These are phyloP conservation scores for Yarrowia sp. DNA, from an alignment of 805 yeast species.

Conservation along the genomic window DNA sequence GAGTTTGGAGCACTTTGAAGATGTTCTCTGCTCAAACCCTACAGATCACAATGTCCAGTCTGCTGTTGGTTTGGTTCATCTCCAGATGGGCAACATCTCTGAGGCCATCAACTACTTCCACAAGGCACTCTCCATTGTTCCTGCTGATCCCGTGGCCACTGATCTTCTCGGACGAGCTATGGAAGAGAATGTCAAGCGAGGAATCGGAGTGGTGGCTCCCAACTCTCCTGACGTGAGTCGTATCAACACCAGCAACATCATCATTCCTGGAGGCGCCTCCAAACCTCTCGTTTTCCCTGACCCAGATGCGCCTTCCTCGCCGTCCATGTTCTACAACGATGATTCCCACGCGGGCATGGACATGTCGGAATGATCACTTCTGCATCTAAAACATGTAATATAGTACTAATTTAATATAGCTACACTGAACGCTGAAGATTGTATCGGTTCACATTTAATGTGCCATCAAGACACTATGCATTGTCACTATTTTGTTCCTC, in stretches of 20 bases:
- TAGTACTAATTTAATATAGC: conserved; percentile 19
- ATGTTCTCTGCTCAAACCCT: conserved; percentile 72
- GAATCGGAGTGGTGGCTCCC: conserved; percentile 16
- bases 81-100: conserved; percentile 67
- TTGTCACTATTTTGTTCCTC: conserved; percentile 29
- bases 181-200: conserved; percentile 42
- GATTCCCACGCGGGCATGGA: conserved; percentile 43
- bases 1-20: conserved; percentile 76
- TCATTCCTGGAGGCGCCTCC: conserved; percentile 8
- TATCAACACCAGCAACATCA: conserved; percentile 27
- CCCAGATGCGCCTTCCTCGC: conserved; percentile 25
- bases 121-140: conserved; percentile 76
- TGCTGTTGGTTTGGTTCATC: conserved; percentile 82
- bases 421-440: neutral
- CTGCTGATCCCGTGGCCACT: conserved; percentile 82
- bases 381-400: conserved; percentile 18
- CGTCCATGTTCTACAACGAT: conserved; percentile 39
- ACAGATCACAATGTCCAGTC: conserved; percentile 78
- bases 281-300: conserved; percentile 27
- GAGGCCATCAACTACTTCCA: conserved; percentile 81
- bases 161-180: conserved; percentile 80
- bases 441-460: neutral
- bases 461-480: conserved; percentile 18
- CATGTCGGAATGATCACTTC: conserved; percentile 23
- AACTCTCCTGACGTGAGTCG: conserved; percentile 11